Evolutionary conservation across 2,329 filamentous ascomycete species (phyloP).

Genomic region (Macroventuria anomochaeta): DNA sequence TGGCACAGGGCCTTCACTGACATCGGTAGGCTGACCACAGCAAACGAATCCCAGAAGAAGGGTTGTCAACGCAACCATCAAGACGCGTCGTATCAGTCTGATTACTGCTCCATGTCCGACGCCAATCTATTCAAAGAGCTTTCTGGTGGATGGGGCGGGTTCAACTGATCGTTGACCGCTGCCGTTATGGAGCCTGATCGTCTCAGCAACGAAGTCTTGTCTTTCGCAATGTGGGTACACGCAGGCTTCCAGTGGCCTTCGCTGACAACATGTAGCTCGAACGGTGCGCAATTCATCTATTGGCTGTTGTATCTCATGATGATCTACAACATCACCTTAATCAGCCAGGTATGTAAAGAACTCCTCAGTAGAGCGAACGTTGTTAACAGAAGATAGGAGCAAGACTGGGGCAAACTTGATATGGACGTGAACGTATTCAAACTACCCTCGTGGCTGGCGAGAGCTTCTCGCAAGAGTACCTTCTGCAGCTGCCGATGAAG

Average conservation of each 20-base stretch:
- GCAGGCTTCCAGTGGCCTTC: not conserved
- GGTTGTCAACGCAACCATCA: constrained; percentile 10
- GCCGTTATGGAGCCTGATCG: constrained; percentile 25
- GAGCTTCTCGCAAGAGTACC: constrained; percentile 36
- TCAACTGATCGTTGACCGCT: constrained; percentile 28
- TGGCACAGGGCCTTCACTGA: not conserved
- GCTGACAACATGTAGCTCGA: constrained; percentile 25
- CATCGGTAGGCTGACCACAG: not conserved
- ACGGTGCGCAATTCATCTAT: constrained; percentile 42
- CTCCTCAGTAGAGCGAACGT: not conserved
- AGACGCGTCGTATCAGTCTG: not conserved
- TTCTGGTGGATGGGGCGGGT: constrained; percentile 36
- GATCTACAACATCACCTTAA: constrained; percentile 41
- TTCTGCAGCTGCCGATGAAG: constrained; percentile 41
- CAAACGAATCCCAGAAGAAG: constrained; percentile 8
- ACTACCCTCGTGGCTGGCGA: constrained; percentile 39
- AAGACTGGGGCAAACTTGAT: constrained; percentile 42
- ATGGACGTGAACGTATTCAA: constrained; percentile 30
- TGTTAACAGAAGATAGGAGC: constrained; percentile 20
- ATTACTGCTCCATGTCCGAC: constrained; percentile 1
- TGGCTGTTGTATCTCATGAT: constrained; percentile 41
- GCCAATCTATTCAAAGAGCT: constrained; percentile 14
- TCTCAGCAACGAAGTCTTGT: constrained; percentile 31
- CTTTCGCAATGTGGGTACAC: constrained; percentile 32
- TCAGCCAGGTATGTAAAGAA: constrained; percentile 21